Base-by-base conservation (phyloP, 140 eudicot species). In the Cichorium intybus region DNA sequence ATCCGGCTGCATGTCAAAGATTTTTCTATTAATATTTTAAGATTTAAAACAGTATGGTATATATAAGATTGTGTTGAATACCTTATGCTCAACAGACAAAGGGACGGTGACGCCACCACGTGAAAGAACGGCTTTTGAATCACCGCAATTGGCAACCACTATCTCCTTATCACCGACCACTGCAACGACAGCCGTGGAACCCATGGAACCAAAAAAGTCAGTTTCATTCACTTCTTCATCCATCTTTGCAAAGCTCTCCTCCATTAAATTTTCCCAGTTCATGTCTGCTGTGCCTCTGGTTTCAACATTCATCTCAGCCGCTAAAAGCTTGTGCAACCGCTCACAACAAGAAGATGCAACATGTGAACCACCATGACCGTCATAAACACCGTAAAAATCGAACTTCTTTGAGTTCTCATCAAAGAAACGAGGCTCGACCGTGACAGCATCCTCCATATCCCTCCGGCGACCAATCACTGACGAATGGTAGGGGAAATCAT, bases 131-230 rank as follows among this genome's bases (percentile, higher is more conserved):
- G 89, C 97, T 66, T 96, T 83, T 0, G 96, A 91, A 68, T 91
- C 97, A 5, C 97, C 97, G 0, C 97, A 91, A 28, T 91, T 87
- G 0, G 95, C 96, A 17, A 91, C 96, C 35, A 87, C 95, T 16
- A 85, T 64, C 75, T 74, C 92, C 10, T 82, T 62, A 14, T 70
- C 86, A 11, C 96, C 87, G 0, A 91, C 87, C 60, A 91, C 95
- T 35, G 85, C 95, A 26, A 81, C 90, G 12, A 83, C 80, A 0
- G 91, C 96, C 0, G 97, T 91, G 0, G 97, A 91, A n/a, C 97
- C 97, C 62, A 74, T 80, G 2, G 89, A 79, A 37, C 80, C 83
- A 14, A 78, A 65, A 4, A 37, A 17, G 4, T 81, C 90, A 2
- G 7, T 22, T 68, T 63, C 78, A 26, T 72, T 73, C 50, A 91